Conservation (phyloP, 1,139 yeast genomes). For the Kluyveromyces sp. region DNA sequence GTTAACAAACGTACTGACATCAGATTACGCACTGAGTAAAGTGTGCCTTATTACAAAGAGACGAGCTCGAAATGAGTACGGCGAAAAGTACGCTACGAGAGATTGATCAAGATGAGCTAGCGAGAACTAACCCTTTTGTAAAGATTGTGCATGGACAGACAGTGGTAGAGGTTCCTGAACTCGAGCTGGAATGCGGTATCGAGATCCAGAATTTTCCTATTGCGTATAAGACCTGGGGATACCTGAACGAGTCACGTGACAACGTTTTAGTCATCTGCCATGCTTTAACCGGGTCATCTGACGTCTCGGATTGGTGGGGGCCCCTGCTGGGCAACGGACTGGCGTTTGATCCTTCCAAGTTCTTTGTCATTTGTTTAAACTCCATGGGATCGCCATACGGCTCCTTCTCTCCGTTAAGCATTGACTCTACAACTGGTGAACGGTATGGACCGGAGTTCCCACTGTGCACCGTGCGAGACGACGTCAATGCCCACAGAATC, state of each 20-base stretch:
- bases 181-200: conserved; percentile 78
- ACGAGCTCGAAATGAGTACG: not conserved
- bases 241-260: conserved; percentile 53
- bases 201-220: conserved; percentile 68
- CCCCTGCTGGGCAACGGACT: conserved; percentile 79
- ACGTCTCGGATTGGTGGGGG: conserved; percentile 98
- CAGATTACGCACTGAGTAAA: too few relatives aligned
- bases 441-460: conserved; percentile 95
- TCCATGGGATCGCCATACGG: conserved; percentile 96
- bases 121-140: conserved; percentile 53
- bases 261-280: conserved; percentile 87
- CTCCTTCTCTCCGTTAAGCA: conserved; percentile 82
- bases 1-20: too few relatives aligned
- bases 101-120: conserved; percentile 21
- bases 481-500: conserved; percentile 69
- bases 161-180: conserved; percentile 72
- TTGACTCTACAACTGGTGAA: conserved; percentile 62
- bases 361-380: conserved; percentile 79
- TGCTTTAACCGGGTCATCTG: conserved; percentile 93
- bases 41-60: not conserved
- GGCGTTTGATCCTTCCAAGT: conserved; percentile 86
- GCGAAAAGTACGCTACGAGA: conserved; percentile 15
- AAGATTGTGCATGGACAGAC: conserved; percentile 72
- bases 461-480: conserved; percentile 84
- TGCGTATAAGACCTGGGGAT: conserved; percentile 96